phyloP scores from a whole-genome alignment of 176 grass and related monocot genomes.

The Calamus simplicifolius region DNA sequence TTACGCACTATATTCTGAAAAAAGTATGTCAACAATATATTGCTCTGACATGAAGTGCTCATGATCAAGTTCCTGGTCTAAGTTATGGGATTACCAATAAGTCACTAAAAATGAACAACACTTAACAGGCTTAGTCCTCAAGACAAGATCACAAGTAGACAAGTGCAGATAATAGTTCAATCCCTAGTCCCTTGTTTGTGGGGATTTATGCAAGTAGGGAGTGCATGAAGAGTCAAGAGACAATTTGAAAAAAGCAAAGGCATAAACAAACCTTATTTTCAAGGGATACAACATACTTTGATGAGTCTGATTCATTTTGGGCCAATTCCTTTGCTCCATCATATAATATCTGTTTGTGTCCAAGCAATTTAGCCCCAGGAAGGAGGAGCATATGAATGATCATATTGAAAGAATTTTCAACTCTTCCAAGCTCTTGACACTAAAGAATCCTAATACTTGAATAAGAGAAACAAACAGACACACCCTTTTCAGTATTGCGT shows the following conservation, averaged over 20 bases:
- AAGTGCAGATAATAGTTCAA: too few relatives aligned
- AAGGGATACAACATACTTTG: constrained; percentile 57
- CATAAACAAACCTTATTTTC: constrained; percentile 61
- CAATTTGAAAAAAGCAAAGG: background rate
- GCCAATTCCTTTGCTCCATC: constrained; percentile 90
- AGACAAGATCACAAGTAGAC: too few relatives aligned
- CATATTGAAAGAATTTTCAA: constrained; percentile 5
- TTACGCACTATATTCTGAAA: too few relatives aligned
- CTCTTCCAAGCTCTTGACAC: constrained; percentile 8
- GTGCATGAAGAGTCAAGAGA: background rate
- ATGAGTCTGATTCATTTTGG: constrained; percentile 57
- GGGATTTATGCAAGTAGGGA: too few relatives aligned
- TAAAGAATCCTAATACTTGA: constrained; percentile 24
- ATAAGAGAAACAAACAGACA: constrained; percentile 46
- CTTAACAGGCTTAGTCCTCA: too few relatives aligned
- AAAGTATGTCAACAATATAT: too few relatives aligned
- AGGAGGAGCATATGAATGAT: constrained; percentile 17
- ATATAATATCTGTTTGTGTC: constrained; percentile 60
- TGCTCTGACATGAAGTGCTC: too few relatives aligned
- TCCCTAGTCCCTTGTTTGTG: too few relatives aligned
- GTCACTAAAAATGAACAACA: too few relatives aligned
- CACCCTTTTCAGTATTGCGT: constrained; percentile 72
- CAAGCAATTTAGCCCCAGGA: constrained; percentile 11
- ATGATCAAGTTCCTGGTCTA: too few relatives aligned
- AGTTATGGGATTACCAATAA: too few relatives aligned